These are phyloP conservation scores for Salix purpurea DNA, from an alignment of 345 rosid species.

Conservation along the genomic window DNA sequence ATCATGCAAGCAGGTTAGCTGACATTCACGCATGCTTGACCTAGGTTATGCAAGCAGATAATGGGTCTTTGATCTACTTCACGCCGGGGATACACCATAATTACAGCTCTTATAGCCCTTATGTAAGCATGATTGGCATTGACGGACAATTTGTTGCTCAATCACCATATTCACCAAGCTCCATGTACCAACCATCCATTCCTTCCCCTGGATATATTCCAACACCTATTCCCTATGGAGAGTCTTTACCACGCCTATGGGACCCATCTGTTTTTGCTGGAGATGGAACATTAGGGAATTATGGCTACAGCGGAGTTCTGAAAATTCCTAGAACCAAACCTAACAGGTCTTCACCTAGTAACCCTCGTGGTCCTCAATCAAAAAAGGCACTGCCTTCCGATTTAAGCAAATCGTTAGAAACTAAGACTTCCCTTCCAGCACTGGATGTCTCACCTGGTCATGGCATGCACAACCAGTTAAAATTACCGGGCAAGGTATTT, in stretches of 20 bases:
- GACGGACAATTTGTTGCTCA: constrained; percentile 32
- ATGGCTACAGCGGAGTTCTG: constrained; percentile 24
- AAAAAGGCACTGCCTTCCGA: constrained; percentile 1
- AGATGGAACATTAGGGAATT: constrained; percentile 22
- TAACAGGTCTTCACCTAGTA: constrained; percentile 38
- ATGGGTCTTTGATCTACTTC: constrained; percentile 47
- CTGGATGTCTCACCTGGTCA: constrained; percentile 21
- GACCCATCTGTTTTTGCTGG: constrained; percentile 25
- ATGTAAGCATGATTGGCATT: constrained; percentile 24
- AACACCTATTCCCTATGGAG: constrained; percentile 35
- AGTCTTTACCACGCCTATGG: constrained; percentile 33
- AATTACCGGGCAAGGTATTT: constrained; percentile 37
- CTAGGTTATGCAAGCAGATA: constrained; percentile 45
- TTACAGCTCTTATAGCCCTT: constrained; percentile 24
- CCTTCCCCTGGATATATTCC: constrained; percentile 38
- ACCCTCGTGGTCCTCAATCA: constrained; percentile 10
- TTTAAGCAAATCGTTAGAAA: constrained; percentile 15
- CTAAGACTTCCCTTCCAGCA: constrained; percentile 25
- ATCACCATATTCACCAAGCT: constrained; percentile 29
- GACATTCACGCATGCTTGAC: neutral
- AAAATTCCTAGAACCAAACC: constrained; percentile 30
- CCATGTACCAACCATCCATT: constrained; percentile 17
- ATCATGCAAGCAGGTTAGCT: neutral
- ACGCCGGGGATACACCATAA: constrained; percentile 41
- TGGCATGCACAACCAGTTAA: constrained; percentile 32